phyloP scores from a whole-genome alignment of 768 basidiomycete genomes.

The Tylopilus plumbeoviolaceoides region DNA sequence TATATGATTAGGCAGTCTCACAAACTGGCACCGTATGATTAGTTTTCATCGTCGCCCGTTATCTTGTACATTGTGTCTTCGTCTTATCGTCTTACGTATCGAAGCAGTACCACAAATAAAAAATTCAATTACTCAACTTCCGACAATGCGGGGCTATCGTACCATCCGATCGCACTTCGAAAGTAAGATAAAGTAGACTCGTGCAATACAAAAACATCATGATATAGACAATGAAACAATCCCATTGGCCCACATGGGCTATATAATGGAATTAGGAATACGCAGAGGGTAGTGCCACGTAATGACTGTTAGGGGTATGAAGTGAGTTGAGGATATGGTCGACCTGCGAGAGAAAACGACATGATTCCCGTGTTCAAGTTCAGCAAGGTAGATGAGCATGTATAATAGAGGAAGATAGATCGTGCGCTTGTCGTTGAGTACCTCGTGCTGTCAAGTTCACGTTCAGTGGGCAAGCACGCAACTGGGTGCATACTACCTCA shows the following conservation, averaged over 20 bases:
- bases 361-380: constrained; percentile 25
- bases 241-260: constrained; percentile 9
- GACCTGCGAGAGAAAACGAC: constrained; percentile 29
- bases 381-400: constrained; percentile 32
- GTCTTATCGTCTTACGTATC: background rate
- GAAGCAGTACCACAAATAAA: constrained; percentile 9
- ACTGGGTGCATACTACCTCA: constrained; percentile 5
- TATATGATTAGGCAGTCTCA: constrained; percentile 20
- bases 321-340: constrained; percentile 24
- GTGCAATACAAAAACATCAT: constrained; percentile 27
- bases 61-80: constrained; percentile 12
- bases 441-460: constrained; percentile 18
- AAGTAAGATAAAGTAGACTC: constrained; percentile 30
- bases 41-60: background rate
- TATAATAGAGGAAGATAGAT: constrained; percentile 30
- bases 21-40: background rate
- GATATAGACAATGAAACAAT: constrained; percentile 26
- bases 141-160: constrained; percentile 7
- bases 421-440: constrained; percentile 31
- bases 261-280: constrained; percentile 9
- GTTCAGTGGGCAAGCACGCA: background rate
- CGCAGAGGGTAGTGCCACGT: constrained; percentile 14
- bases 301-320: constrained; percentile 32
- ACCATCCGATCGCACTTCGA: constrained; percentile 13
- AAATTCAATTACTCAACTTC: constrained; percentile 24